Percentiles rank a stretch among this genome's conserved stretches.
phyloP scores from a whole-genome alignment of 2,329 filamentous ascomycete species.

The Diaporthe vaccinii region DNA sequence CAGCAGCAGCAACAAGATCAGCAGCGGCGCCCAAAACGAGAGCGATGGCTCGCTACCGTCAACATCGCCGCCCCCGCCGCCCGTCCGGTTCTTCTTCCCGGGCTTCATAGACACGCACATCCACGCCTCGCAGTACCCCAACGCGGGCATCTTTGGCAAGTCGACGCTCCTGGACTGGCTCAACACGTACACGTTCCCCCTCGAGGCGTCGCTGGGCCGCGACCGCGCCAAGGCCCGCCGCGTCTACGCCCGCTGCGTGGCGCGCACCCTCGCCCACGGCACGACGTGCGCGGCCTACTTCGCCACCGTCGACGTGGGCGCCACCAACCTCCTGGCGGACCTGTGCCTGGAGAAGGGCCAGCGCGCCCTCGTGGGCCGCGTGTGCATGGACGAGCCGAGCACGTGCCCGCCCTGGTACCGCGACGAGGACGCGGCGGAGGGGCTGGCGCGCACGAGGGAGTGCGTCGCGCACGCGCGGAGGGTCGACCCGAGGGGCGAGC shows the following conservation, averaged over 20 bases:
- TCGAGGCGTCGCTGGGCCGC: slow-evolving; percentile 80
- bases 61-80: not conserved
- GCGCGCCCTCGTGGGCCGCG: slow-evolving; percentile 89
- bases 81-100: slow-evolving; percentile 82
- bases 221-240: slow-evolving; percentile 72
- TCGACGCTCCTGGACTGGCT: slow-evolving; percentile 95
- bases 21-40: not conserved
- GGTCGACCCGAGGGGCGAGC: slow-evolving; percentile 74
- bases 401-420: slow-evolving; percentile 83
- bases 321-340: slow-evolving; percentile 92
- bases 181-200: slow-evolving; percentile 92
- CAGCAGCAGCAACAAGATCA: not conserved
- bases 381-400: slow-evolving; percentile 87
- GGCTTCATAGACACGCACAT: slow-evolving; percentile 95
- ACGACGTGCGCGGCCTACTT: slow-evolving; percentile 97
- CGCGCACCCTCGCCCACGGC: slow-evolving; percentile 86
- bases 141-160: slow-evolving; percentile 93
- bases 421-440: slow-evolving; percentile 74
- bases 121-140: slow-evolving; percentile 95
- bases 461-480: slow-evolving; percentile 75
- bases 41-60: not conserved
- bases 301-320: slow-evolving; percentile 86
- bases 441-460: slow-evolving; percentile 67
- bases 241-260: slow-evolving; percentile 84
- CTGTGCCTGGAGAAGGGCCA: slow-evolving; percentile 86